Evolutionary conservation across 2,329 filamentous ascomycete species (phyloP).

Genomic region (Cordyceps cicadae): DNA sequence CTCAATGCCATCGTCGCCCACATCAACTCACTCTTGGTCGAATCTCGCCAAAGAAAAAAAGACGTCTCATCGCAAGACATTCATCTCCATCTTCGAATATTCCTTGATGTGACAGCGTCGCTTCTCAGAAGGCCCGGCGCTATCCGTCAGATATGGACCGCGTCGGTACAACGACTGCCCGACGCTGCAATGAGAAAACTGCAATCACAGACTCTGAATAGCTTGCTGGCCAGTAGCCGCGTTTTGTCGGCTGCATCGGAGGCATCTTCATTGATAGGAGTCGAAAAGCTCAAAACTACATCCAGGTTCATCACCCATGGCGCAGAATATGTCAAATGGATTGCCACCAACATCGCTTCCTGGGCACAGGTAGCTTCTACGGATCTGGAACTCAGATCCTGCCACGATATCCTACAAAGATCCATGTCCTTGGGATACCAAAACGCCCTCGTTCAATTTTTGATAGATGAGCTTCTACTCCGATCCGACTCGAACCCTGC

Average conservation of each 20-base stretch:
- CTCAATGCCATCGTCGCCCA: conserved; percentile 69
- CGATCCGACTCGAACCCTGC: conserved; percentile 16
- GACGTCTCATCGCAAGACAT: conserved; percentile 33
- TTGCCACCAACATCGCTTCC: conserved; percentile 53
- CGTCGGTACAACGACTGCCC: conserved; percentile 19
- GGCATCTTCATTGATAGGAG: conserved; percentile 42
- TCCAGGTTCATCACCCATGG: conserved; percentile 57
- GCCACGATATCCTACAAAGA: conserved; percentile 45
- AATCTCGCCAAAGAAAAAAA: conserved; percentile 33
- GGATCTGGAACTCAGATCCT: conserved; percentile 32
- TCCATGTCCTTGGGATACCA: conserved; percentile 62
- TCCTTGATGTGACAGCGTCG: conserved; percentile 35
- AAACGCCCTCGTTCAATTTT: conserved; percentile 34
- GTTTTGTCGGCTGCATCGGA: conserved; percentile 45
- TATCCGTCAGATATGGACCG: conserved; percentile 31
- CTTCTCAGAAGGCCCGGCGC: conserved; percentile 32
- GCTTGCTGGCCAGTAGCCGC: conserved; percentile 40
- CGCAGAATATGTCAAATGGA: conserved; percentile 59
- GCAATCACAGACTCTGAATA: conserved; percentile 31
- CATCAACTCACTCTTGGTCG: conserved; percentile 52
- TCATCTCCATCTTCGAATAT: conserved; percentile 34
- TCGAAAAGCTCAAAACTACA: conserved; percentile 19
- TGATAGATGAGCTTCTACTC: conserved; percentile 32
- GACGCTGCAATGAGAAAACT: conserved; percentile 21
- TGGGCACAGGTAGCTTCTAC: conserved; percentile 30